Evolutionary conservation across 371 early-diverging fungal species (phyloP), one percentile per base, ranked within the genome.

Genomic region (Funneliformis caledonium): DNA sequence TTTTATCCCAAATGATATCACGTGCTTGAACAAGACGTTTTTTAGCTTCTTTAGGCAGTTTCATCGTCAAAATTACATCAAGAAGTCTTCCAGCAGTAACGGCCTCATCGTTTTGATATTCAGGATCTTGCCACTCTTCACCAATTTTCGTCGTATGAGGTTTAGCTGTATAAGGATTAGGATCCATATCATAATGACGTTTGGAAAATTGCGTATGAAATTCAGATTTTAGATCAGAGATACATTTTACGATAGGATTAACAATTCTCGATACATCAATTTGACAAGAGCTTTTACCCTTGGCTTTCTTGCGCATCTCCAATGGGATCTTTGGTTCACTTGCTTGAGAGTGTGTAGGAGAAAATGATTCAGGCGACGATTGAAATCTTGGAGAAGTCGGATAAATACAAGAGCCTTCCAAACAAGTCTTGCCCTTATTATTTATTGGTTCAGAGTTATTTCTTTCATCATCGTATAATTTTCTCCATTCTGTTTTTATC

Each of bases 31-130:
- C 11, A 5, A 70, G 19, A 10, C 16, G 47, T 70, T 70, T 45
- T 43, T 70, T 70, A 70, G 26, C 70, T 70, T 70, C 70, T n/a
- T 70, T n/a, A 10, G 70, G 70, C n/a, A 70, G 47, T 9, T 19
- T 19, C 6, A 70, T 43, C 2, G 70, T 11, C 12, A 70, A 14
- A 45, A 70, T 16, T 47, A 70, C 12, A 45, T 70, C 70, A 8
- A 70, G 43, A n/a, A 70, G 43, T 22, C 45, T 70, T 26, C 47
- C 70, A 19, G 70, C 70, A 6, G 43, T 70, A 47, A 45, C 8
- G n/a, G 19, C 37, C 3, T 47, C 7, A 70, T 70, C 45, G 45
- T 69, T 47, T 8, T 45, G 37, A 19, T 70, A 70, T 70, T 70
- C 70, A n/a, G 45, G 9, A 45, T 16, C 1, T 45, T 70, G 70